Evolutionary conservation across 768 basidiomycete species (phyloP).

Genomic region (Amanita inopinata): DNA sequence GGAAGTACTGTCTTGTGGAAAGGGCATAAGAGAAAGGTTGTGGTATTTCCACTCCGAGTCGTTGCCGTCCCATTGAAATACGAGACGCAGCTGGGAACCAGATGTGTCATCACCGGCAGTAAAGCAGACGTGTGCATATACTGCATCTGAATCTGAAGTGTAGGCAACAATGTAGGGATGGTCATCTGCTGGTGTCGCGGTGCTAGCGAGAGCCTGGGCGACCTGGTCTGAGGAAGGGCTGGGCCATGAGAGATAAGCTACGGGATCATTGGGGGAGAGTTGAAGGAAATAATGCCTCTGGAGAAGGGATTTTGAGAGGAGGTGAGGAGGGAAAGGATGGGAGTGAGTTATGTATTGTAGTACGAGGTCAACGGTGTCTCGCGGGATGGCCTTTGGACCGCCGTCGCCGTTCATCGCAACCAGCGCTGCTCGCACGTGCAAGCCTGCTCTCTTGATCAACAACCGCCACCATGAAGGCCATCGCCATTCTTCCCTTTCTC

Average conservation of each 20-base stretch:
- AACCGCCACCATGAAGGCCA: slow-evolving; percentile 20
- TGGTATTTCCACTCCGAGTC: slow-evolving; percentile 55
- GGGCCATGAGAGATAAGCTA: slow-evolving; percentile 64
- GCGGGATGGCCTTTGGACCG: slow-evolving; percentile 17
- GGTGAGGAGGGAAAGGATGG: slow-evolving; percentile 46
- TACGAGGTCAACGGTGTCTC: slow-evolving; percentile 33
- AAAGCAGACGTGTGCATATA: slow-evolving; percentile 50
- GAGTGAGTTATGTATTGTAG: slow-evolving; percentile 50
- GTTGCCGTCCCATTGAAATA: slow-evolving; percentile 57
- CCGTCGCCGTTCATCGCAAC: slow-evolving; percentile 14
- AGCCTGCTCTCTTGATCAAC: slow-evolving; percentile 15
- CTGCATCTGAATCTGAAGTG: slow-evolving; percentile 37
- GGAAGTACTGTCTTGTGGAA: slow-evolving; percentile 36
- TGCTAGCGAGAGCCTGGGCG: slow-evolving; percentile 24
- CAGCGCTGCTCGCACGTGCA: slow-evolving; percentile 19
- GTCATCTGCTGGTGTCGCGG: slow-evolving; percentile 30
- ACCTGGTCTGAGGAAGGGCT: slow-evolving; percentile 20
- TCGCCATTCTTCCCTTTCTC: slow-evolving; percentile 1
- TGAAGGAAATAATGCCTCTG: slow-evolving; percentile 60
- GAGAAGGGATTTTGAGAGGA: slow-evolving; percentile 47
- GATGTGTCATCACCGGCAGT: slow-evolving; percentile 19
- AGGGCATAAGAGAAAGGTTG: slow-evolving; percentile 61
- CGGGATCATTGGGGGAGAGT: slow-evolving; percentile 37
- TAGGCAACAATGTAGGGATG: slow-evolving; percentile 21
- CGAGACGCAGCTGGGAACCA: slow-evolving; percentile 37